Conservation (phyloP, 2,329 filamentous ascomycete genomes). For the Diaporthe amygdali region DNA sequence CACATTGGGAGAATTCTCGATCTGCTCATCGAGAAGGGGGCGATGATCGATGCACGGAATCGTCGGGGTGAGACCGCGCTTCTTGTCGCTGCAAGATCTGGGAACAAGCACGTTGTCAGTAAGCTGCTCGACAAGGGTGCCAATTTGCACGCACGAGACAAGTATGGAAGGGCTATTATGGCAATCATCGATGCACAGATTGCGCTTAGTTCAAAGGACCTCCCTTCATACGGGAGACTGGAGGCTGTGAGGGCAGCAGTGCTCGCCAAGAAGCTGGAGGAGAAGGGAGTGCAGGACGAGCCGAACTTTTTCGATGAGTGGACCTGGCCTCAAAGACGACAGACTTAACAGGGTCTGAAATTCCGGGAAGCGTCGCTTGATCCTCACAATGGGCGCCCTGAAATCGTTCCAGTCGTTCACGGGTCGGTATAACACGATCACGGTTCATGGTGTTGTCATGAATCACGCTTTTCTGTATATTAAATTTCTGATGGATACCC, state of each 20-base stretch:
- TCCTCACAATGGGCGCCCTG: too few species aligned
- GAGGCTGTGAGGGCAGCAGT: conserved; percentile 21
- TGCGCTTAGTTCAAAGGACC: conserved; percentile 4
- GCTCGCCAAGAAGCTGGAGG: conserved; percentile 18
- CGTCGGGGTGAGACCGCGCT: conserved; percentile 60
- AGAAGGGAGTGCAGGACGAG: conserved; percentile 14
- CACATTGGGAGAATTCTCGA: conserved; percentile 51
- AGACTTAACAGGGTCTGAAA: neutral
- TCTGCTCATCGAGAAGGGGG: conserved; percentile 47
- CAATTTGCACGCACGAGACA: conserved; percentile 52
- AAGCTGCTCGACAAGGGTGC: conserved; percentile 52
- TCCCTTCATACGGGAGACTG: conserved; percentile 18
- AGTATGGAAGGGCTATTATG: conserved; percentile 48
- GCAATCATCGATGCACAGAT: conserved; percentile 51
- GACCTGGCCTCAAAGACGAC: neutral
- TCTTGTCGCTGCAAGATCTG: conserved; percentile 57
- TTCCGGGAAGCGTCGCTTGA: neutral
- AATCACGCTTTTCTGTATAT: neutral
- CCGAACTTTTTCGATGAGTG: conserved; percentile 22
- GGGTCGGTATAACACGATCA: neutral
- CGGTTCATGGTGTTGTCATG: neutral
- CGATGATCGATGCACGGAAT: conserved; percentile 56
- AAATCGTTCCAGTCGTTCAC: neutral
- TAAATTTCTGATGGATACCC: conserved; percentile 15
- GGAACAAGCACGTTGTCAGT: conserved; percentile 56